Evolutionary conservation across 2,329 filamentous ascomycete species (phyloP), one percentile per base, ranked within the genome.

Genomic region (Ophiostoma sp.): DNA sequence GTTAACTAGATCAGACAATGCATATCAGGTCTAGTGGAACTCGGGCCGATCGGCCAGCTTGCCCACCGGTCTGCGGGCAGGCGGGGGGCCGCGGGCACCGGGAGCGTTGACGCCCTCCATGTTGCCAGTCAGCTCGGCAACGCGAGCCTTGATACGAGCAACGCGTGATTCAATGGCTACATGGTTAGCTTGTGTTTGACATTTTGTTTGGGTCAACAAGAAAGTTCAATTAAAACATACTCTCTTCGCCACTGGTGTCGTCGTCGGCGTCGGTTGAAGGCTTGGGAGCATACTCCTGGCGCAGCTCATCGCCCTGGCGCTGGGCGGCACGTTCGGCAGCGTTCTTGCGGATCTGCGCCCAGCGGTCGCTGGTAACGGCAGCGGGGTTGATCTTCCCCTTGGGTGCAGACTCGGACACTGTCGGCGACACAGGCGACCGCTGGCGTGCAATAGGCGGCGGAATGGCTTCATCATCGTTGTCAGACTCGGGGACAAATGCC

Each of bases 331-430:
- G 87, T 72, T 95, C 90, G 3, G 93, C 93, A 13, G 95, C 95
- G 76, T 97, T 97, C 84, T 94, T 94, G 74, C 94, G 88, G 74
- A 98, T 97, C 79, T 96, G 93, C 0, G 94, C 94, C 95, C 95
- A 99, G 69, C 94, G 89, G 77, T 97, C 94, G 73, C 90, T 84
- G 41, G 82, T 81, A 8, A 57, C 8, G 15, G 67, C 76, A 5
- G 76, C 36, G 75, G 69, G 72, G 78, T 68, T 75, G 77, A 71
- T 73, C 79, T 72, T 60, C 27, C 5, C 77, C 4, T 31, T 66
- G 15, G 41, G 35, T 8, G 67, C 35, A 44, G 78, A 73, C 3
- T 39, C n/a, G 17, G 33, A 8, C 31, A 3, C 1, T 6, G 44
- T 20, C 75, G 44, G 71, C 1, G 71, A 68, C 4, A 64, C 66